Conservation (phyloP, 164 flowering plant genomes). For the Liquidambar formosana region DNA sequence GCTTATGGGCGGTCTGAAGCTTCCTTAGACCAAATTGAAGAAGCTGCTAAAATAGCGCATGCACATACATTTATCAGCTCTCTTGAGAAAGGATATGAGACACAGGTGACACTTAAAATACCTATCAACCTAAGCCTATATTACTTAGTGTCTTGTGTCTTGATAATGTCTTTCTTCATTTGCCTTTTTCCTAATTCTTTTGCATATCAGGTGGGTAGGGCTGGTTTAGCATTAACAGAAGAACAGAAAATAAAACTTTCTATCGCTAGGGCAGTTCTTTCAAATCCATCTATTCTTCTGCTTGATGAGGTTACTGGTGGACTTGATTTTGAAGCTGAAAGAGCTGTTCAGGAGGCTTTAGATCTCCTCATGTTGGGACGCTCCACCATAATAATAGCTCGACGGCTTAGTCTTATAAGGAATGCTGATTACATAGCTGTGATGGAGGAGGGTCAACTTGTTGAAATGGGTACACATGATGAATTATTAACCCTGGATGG, state of each 20-base stretch:
- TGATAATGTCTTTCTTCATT: constrained; percentile 5
- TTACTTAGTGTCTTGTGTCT: neutral
- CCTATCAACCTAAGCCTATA: neutral
- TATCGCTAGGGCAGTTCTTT: constrained; percentile 92
- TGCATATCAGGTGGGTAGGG: constrained; percentile 82
- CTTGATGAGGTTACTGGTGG: constrained; percentile 81
- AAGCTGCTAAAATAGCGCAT: constrained; percentile 97
- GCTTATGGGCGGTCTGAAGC: constrained; percentile 82
- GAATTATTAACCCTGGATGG: constrained; percentile 75
- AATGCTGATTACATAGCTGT: constrained; percentile 99
- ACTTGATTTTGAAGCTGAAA: constrained; percentile 96
- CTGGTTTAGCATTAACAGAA: constrained; percentile 79
- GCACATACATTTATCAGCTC: constrained; percentile 97
- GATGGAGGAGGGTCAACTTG: constrained; percentile 99
- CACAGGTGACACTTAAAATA: constrained; percentile 55
- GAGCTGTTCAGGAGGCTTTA: constrained; percentile 86
- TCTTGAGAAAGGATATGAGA: constrained; percentile 83
- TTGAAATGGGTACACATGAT: constrained; percentile 99
- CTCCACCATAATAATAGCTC: constrained; percentile 92
- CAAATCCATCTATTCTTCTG: constrained; percentile 87
- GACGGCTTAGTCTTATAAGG: constrained; percentile 84
- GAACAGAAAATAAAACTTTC: constrained; percentile 96
- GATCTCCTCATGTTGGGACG: constrained; percentile 96
- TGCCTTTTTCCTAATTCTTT: neutral
- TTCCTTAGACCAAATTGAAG: constrained; percentile 86